Percentiles rank a stretch among this genome's conserved stretches.
Evolutionary conservation across 2,329 filamentous ascomycete species (phyloP).

Genomic region (Madurella mycetomatis): DNA sequence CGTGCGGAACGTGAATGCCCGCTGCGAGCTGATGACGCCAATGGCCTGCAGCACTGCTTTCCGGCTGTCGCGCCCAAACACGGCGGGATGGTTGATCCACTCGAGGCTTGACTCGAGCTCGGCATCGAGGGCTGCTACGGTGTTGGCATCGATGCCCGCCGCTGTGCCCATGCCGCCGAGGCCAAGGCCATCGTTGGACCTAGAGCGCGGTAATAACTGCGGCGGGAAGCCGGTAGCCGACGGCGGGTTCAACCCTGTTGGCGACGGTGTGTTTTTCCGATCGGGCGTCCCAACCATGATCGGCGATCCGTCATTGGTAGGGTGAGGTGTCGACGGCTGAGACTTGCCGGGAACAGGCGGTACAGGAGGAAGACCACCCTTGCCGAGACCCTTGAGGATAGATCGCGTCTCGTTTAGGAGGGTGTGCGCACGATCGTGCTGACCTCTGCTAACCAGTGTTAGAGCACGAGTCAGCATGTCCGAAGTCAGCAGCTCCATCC

Average conservation of each 20-base stretch:
- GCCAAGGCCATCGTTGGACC: slow-evolving; percentile 55
- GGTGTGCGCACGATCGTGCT: slow-evolving; percentile 90
- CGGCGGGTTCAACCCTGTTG: slow-evolving; percentile 45
- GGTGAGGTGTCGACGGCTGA: slow-evolving; percentile 47
- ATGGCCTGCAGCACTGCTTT: slow-evolving; percentile 96
- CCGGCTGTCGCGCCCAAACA: slow-evolving; percentile 88
- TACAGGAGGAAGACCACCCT: slow-evolving; percentile 87
- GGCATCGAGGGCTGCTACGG: slow-evolving; percentile 80
- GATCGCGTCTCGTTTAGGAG: slow-evolving; percentile 89
- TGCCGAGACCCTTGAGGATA: slow-evolving; percentile 92
- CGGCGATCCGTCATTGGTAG: slow-evolving; percentile 41
- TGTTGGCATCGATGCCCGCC: slow-evolving; percentile 75
- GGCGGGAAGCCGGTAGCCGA: slow-evolving; percentile 39
- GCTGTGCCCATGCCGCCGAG: slow-evolving; percentile 41
- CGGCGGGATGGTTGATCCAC: slow-evolving; percentile 96
- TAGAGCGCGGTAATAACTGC: slow-evolving; percentile 45
- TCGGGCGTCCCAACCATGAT: slow-evolving; percentile 46
- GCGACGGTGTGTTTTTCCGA: slow-evolving; percentile 53
- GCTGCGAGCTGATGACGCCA: slow-evolving; percentile 90
- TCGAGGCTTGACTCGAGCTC: slow-evolving; percentile 88
- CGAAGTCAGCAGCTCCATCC: slow-evolving; percentile 95
- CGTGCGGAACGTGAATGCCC: slow-evolving; percentile 89
- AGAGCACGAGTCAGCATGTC: slow-evolving; percentile 95
- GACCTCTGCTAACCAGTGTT: slow-evolving; percentile 82
- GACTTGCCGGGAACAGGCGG: slow-evolving; percentile 55